Evolutionary conservation across 345 rosid genomes (phyloP), one percentile per base, ranked within the genome.

Genomic region (Kernera saxatilis): DNA sequence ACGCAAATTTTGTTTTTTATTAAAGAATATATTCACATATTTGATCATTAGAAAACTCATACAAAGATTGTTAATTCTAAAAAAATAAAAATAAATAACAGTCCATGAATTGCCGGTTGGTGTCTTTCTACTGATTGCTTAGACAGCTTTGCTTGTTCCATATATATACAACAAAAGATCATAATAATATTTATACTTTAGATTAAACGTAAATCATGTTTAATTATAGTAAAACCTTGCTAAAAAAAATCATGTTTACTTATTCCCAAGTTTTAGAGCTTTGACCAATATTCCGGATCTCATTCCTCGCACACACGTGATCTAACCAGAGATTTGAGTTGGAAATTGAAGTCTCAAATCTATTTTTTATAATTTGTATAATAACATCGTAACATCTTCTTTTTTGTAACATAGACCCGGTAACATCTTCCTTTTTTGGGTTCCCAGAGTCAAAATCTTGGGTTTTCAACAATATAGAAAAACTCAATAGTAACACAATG

Each of bases 231-330:
- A n/a, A n/a, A n/a, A n/a, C n/a, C n/a, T n/a, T n/a, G n/a, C n/a
- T n/a, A n/a, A n/a, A n/a, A n/a, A n/a, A n/a, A n/a, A n/a, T n/a
- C n/a, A n/a, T n/a, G n/a, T n/a, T n/a, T n/a, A n/a, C n/a, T n/a
- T 37, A 37, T 17, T 45, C 21, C 19, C 29, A 45, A 18, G 19
- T 30, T 63, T 63, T 32, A 64, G 35, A 35, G 15, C 7, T 48
- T 39, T 33, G 45, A 48, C 56, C 22, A 52, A 64, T 22, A 6
- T 33, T 64, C 22, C 69, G 56, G 56, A 64, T 45, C 55, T 63
- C 21, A 13, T 45, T 32, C 55, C 43, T 63, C 23, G 55, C 40
- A 13, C n/a, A 48, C 45, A 48, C 41, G 55, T 64, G 69, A 46
- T 64, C 43, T 30, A 46, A 45, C 44, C 26, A n/a, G 19, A 33